These are phyloP conservation scores for Pythium angustatum DNA, from an alignment of 352 stramenopile species.

Conservation along the genomic window DNA sequence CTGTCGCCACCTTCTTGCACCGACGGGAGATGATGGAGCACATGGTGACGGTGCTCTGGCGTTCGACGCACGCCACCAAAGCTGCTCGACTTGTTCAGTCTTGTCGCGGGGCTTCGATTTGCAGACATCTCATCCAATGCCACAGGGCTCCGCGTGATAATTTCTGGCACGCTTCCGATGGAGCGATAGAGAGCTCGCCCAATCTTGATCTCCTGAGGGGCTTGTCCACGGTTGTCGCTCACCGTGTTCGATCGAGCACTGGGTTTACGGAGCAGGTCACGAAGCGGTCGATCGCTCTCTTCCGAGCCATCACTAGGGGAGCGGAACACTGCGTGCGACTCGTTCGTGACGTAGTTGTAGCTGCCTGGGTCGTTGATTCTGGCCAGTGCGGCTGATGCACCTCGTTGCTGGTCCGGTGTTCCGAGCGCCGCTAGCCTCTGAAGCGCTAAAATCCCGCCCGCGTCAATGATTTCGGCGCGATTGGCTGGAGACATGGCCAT, in stretches of 20 bases:
- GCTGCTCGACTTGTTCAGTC: slow-evolving; percentile 4
- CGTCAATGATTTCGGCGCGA: slow-evolving; percentile 15
- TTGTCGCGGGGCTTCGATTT: slow-evolving; percentile 10
- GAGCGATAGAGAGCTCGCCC: slow-evolving; percentile 20
- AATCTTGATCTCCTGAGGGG: slow-evolving; percentile 17
- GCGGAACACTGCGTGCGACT: slow-evolving; percentile 20
- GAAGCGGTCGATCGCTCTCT: slow-evolving; percentile 12
- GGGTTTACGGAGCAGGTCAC: not conserved
- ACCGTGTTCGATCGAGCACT: slow-evolving; percentile 4
- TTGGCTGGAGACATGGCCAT: slow-evolving; percentile 15
- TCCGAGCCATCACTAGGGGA: slow-evolving; percentile 19
- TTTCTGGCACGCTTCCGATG: slow-evolving; percentile 20
- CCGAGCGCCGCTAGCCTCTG: slow-evolving; percentile 8
- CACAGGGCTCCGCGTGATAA: slow-evolving; percentile 10
- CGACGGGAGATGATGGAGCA: slow-evolving; percentile 15
- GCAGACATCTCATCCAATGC: not conserved
- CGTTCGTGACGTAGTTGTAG: slow-evolving; percentile 1
- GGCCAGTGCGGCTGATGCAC: slow-evolving; percentile 9
- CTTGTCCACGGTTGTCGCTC: not conserved
- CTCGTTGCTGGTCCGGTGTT: slow-evolving; percentile 15
- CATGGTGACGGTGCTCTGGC: slow-evolving; percentile 6
- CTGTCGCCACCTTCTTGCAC: slow-evolving; percentile 17
- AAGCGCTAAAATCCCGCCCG: slow-evolving; percentile 13
- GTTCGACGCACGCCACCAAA: slow-evolving; percentile 9
- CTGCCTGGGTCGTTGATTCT: slow-evolving; percentile 16